Conservation (phyloP, 805 yeast genomes). For the Hanseniaspora meyeri region DNA sequence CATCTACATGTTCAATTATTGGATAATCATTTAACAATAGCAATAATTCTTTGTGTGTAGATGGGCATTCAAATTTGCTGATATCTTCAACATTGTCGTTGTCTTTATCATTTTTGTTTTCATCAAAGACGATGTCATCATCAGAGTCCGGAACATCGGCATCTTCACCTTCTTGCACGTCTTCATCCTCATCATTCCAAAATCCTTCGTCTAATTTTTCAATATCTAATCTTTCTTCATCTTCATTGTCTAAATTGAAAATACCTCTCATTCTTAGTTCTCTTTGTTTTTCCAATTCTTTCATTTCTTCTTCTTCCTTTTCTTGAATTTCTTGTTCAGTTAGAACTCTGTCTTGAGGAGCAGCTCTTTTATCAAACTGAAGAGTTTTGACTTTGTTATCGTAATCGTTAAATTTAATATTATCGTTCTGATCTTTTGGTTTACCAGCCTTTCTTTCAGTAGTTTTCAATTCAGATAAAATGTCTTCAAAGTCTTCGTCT, state of each 20-base stretch:
- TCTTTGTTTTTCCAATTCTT: constrained; percentile 56
- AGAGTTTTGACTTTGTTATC: constrained; percentile 56
- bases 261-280: constrained; percentile 62
- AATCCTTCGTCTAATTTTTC: constrained; percentile 61
- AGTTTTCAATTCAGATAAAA: constrained; percentile 41
- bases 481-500: constrained; percentile 62
- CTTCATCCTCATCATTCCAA: constrained; percentile 44
- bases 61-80: constrained; percentile 36
- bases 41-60: constrained; percentile 34
- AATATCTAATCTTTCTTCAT: constrained; percentile 33
- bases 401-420: constrained; percentile 37
- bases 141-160: constrained; percentile 16
- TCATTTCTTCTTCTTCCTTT: constrained; percentile 49
- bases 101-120: constrained; percentile 26
- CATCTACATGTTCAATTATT: constrained; percentile 33
- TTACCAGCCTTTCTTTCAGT: constrained; percentile 17
- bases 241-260: constrained; percentile 32
- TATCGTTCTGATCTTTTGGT: constrained; percentile 13
- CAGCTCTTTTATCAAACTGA: constrained; percentile 61
- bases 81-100: constrained; percentile 16
- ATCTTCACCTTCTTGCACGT: constrained; percentile 29
- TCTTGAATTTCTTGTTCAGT: constrained; percentile 56
- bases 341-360: constrained; percentile 69
- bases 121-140: constrained; percentile 24
- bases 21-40: constrained; percentile 27